Conservation (phyloP, 176 grass and related monocot species). For the Oryza nivara region DNA sequence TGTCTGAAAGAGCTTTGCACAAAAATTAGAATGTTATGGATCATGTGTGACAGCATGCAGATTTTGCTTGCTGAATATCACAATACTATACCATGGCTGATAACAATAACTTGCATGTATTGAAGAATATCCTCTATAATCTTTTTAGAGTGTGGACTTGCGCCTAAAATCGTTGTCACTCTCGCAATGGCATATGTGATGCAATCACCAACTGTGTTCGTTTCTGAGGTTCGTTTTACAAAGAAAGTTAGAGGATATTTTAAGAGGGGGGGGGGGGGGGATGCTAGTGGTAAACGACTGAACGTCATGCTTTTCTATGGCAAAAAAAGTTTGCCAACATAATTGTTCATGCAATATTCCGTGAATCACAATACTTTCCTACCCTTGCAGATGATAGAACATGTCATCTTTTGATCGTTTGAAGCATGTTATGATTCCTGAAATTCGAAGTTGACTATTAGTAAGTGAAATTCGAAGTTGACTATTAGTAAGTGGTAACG, state of each 20-base stretch:
- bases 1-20: not conserved
- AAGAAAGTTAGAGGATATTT: not conserved
- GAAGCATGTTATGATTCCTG: not conserved
- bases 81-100: not conserved
- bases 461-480: not conserved
- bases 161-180: not conserved
- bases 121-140: not conserved
- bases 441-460: not conserved
- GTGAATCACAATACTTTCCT: not conserved
- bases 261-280: too few species aligned
- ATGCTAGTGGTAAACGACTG: not conserved
- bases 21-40: not conserved
- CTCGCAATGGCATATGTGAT: not conserved
- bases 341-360: not conserved
- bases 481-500: not conserved
- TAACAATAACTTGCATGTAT: not conserved
- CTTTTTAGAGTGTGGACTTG: not conserved
- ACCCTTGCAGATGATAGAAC: not conserved
- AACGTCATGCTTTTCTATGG: not conserved
- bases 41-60: not conserved
- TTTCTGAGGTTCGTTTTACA: not conserved
- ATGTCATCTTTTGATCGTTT: too few species aligned
- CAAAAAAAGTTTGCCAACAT: not conserved
- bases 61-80: not conserved
- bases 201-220: not conserved